phyloP scores from a whole-genome alignment of 352 stramenopile species.

The Hyaloperonospora brassicae region DNA sequence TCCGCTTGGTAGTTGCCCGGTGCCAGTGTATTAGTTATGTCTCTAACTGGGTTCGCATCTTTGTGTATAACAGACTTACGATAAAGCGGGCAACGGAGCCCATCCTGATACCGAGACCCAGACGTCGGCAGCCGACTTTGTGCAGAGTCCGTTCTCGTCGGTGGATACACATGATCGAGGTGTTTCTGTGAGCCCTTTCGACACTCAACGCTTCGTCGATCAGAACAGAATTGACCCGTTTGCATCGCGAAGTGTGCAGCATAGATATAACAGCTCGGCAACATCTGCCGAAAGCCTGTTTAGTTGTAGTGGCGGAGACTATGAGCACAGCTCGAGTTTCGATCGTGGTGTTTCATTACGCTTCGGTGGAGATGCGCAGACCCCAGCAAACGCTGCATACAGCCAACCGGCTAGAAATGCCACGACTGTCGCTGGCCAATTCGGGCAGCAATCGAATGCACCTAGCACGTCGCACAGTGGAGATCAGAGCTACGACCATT shows the following conservation, averaged over 20 bases:
- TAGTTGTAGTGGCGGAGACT: conserved; percentile 8
- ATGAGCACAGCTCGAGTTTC: conserved; percentile 1
- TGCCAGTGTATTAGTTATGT: conserved; percentile 1
- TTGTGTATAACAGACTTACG: conserved; percentile 16
- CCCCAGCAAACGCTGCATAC: conserved; percentile 25
- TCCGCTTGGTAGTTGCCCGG: not conserved
- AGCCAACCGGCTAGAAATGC: conserved; percentile 7
- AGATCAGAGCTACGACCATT: conserved; percentile 15
- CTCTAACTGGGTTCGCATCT: conserved; percentile 6
- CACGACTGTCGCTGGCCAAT: conserved; percentile 6
- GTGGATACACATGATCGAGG: conserved; percentile 19
- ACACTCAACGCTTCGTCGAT: conserved; percentile 7
- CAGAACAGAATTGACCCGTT: conserved; percentile 19
- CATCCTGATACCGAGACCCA: conserved; percentile 3
- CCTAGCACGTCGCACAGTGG: conserved; percentile 10
- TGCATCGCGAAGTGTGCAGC: conserved; percentile 14
- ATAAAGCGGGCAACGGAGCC: conserved; percentile 8
- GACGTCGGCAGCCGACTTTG: conserved; percentile 8
- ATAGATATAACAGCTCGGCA: conserved; percentile 19
- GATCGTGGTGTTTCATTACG: conserved; percentile 11
- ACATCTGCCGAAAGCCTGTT: conserved; percentile 17
- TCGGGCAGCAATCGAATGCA: conserved; percentile 14
- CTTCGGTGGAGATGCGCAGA: conserved; percentile 18
- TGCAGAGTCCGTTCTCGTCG: conserved; percentile 10
- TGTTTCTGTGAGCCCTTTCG: conserved; percentile 17